Evolutionary conservation across 192 early-diverging fungal species (phyloP), one percentile per base, ranked within the genome.

Genomic region (Coemansia pectinata): DNA sequence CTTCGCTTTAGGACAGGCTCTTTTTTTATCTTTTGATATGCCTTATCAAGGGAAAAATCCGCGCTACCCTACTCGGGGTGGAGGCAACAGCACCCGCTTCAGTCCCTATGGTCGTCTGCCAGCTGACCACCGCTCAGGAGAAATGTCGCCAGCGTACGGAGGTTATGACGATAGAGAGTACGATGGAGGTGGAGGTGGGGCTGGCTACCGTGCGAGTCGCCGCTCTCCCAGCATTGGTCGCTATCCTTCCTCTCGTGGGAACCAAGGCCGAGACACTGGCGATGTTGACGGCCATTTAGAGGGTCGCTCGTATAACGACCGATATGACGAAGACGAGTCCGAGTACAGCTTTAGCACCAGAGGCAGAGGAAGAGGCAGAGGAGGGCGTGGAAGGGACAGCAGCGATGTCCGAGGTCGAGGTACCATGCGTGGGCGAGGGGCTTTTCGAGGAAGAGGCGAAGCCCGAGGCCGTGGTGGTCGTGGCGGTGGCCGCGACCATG

Each of bases 181-280:
- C 21, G 21, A 52, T 19, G n/a, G 45, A 17, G n/a, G 45, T 19
- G 5, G 45, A 19, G 48, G 21, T 8, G 48, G 19, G 6, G 48
- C 48, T 27, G 48, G 21, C 48, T 25, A 25, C 48, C 48, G 48
- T 7, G 48, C 19, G 5, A 25, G 48, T 23, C 48, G 19, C 21
- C 48, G 48, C 48, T 52, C 48, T 19, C 48, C 48, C 7, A 52
- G 21, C 21, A 11, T n/a, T 8, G 21, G 48, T 25, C 48, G 48
- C 9, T 52, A 52, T 25, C 23, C 48, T 23, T 52, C 21, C 21
- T 52, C 48, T 52, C 48, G 48, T 34, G 39, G 38, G 36, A 55
- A 70, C 61, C 40, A 70, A 33, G 61, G 41, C 61, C 8, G 68
- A 29, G 68, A 70, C 39, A 45, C 48, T 31, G 68, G 53, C 5